A percentile compares a stretch with the other conserved stretches of the same genome.
phyloP scores from a whole-genome alignment of 2,329 filamentous ascomycete species.

The Canariomyces notabilis region DNA sequence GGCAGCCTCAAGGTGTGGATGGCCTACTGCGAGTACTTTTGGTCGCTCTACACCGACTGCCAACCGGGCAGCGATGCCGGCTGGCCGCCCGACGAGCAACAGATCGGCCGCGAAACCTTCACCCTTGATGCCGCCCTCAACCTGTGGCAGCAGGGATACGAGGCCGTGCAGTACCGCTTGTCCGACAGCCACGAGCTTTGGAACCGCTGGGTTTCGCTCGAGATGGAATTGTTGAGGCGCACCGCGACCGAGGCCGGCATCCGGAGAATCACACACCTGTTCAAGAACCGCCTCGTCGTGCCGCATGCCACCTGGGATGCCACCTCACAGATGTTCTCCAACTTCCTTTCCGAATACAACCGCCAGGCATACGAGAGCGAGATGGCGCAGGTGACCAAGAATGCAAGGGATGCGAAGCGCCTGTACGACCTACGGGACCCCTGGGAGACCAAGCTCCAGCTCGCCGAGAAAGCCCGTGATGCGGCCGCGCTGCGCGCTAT shows the following conservation, averaged over 20 bases:
- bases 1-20: constrained; percentile 71
- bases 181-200: constrained; percentile 74
- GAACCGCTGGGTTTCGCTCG: constrained; percentile 70
- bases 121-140: constrained; percentile 60
- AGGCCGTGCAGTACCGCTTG: constrained; percentile 67
- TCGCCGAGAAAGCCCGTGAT: constrained; percentile 53
- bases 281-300: constrained; percentile 63
- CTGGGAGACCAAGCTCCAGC: constrained; percentile 61
- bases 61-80: constrained; percentile 48
- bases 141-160: constrained; percentile 67
- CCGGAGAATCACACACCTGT: constrained; percentile 62
- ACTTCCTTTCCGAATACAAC: constrained; percentile 68
- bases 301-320: constrained; percentile 72
- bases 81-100: constrained; percentile 63
- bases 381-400: constrained; percentile 63
- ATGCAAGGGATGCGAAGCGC: constrained; percentile 58
- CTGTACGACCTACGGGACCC: constrained; percentile 60
- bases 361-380: constrained; percentile 65
- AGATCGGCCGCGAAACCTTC: constrained; percentile 67
- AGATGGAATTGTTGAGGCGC: constrained; percentile 61
- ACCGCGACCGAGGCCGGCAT: constrained; percentile 52
- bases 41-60: constrained; percentile 62
- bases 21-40: constrained; percentile 73
- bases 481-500: constrained; percentile 46
- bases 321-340: constrained; percentile 69